Evolutionary conservation across 768 basidiomycete species (phyloP).

Genomic region (Kockovaella imperatae): DNA sequence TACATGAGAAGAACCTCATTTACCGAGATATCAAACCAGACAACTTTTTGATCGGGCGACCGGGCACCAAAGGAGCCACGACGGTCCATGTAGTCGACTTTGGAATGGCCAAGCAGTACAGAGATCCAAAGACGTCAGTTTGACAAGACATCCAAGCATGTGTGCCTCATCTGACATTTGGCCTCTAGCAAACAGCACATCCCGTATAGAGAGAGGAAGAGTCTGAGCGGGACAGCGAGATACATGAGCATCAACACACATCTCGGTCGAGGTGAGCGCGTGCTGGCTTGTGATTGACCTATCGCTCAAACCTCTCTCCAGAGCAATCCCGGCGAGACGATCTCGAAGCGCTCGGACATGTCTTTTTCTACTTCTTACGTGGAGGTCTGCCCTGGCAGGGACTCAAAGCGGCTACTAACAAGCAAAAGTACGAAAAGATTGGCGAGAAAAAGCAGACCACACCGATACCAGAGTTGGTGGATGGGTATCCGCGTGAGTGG

Average conservation of each 20-base stretch:
- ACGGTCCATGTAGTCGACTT: conserved; percentile 76
- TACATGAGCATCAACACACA: conserved; percentile 99
- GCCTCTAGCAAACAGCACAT: conserved; percentile 78
- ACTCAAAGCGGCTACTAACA: conserved; percentile 97
- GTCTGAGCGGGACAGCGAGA: conserved; percentile 89
- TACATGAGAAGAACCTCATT: conserved; percentile 98
- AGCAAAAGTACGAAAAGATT: conserved; percentile 99
- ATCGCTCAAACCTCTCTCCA: conserved; percentile 8
- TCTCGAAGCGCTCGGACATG: conserved; percentile 96
- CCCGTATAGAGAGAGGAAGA: conserved; percentile 96
- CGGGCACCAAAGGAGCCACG: conserved; percentile 82
- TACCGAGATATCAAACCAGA: conserved; percentile 99
- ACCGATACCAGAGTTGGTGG: conserved; percentile 91
- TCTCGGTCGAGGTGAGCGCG: conserved; percentile 74
- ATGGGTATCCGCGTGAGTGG: conserved; percentile 64
- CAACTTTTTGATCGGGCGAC: conserved; percentile 94
- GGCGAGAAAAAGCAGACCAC: conserved; percentile 99
- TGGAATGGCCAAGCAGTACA: conserved; percentile 99
- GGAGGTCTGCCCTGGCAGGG: conserved; percentile 99
- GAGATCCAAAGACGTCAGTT: conserved; percentile 82
- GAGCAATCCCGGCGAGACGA: conserved; percentile 84
- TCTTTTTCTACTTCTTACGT: conserved; percentile 98
- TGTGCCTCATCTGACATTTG: background rate
- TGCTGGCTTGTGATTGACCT: background rate
- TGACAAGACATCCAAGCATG: background rate